phyloP scores from a whole-genome alignment of 129 eudicot genomes.

The Helianthus tuberosus region DNA sequence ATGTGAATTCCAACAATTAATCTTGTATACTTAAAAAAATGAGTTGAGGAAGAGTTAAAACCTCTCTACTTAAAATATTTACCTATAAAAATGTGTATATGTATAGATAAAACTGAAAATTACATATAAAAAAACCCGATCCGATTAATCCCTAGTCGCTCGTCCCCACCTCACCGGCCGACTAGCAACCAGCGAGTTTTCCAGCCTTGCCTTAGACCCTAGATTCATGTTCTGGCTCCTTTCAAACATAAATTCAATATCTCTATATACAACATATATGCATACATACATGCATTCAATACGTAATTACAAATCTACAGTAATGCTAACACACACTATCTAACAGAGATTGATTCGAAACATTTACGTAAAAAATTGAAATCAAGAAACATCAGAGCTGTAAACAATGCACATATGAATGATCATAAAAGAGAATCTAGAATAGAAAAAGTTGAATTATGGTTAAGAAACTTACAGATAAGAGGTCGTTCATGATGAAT shows the following conservation, averaged over 20 bases:
- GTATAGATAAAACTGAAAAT: too few species aligned
- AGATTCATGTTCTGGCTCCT: background rate
- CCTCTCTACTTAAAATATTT: too few species aligned
- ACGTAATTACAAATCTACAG: constrained; percentile 13
- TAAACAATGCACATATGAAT: background rate
- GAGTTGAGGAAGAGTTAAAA: too few species aligned
- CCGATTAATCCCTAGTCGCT: too few species aligned
- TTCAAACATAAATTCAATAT: constrained; percentile 13
- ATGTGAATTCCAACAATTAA: too few species aligned
- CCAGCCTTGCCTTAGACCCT: background rate
- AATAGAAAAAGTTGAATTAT: background rate
- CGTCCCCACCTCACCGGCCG: too few species aligned
- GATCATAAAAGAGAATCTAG: background rate
- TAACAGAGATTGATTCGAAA: constrained; percentile 2
- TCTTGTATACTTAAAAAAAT: too few species aligned
- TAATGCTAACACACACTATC: background rate
- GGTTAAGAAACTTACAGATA: constrained; percentile 35
- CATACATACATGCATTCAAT: constrained; percentile 12
- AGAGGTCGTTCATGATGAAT: constrained; percentile 42
- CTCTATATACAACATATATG: background rate
- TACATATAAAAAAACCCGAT: too few species aligned
- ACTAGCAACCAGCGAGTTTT: too few species aligned
- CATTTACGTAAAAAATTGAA: constrained; percentile 1
- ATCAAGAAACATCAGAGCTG: constrained; percentile 2
- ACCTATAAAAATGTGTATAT: too few species aligned